Conservation (phyloP, 2,329 filamentous ascomycete species). For the Sporothrix dimorphospora region DNA sequence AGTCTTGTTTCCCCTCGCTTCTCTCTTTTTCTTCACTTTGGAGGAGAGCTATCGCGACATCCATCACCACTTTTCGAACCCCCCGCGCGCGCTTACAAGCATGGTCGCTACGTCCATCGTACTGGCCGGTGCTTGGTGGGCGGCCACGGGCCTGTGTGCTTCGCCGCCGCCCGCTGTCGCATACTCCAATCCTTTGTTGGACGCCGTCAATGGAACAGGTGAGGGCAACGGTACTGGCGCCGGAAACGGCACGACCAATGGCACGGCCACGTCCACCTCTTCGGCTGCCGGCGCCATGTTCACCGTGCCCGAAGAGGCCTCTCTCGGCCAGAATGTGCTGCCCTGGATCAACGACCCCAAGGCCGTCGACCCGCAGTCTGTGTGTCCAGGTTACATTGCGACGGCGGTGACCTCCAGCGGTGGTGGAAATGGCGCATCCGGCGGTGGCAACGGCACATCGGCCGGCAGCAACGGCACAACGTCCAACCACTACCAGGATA, state of each 20-base stretch:
- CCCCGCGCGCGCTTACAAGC: neutral
- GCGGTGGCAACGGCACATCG: neutral
- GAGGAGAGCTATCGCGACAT: neutral
- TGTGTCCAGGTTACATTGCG: constrained; percentile 71
- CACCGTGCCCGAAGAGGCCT: constrained; percentile 52
- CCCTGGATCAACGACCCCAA: constrained; percentile 68
- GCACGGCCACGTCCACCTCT: constrained; percentile 14
- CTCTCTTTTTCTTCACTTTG: neutral
- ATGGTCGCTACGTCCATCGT: constrained; percentile 2
- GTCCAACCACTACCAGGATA: neutral
- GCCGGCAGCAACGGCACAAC: constrained; percentile 3
- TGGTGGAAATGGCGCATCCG: neutral
- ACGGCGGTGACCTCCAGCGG: constrained; percentile 53
- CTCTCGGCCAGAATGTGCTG: constrained; percentile 52
- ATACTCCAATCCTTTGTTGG: neutral
- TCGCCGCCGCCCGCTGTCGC: neutral
- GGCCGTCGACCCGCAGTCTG: constrained; percentile 63
- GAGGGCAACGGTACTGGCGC: neutral
- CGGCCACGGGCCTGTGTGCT: constrained; percentile 3
- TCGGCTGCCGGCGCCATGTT: constrained; percentile 39
- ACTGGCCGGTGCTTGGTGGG: constrained; percentile 9
- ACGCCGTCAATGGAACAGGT: neutral
- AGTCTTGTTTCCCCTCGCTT: neutral
- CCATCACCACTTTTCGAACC: neutral
- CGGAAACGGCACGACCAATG: neutral